These are phyloP conservation scores for Russula olivacea DNA, from an alignment of 768 basidiomycete species.

Conservation along the genomic window DNA sequence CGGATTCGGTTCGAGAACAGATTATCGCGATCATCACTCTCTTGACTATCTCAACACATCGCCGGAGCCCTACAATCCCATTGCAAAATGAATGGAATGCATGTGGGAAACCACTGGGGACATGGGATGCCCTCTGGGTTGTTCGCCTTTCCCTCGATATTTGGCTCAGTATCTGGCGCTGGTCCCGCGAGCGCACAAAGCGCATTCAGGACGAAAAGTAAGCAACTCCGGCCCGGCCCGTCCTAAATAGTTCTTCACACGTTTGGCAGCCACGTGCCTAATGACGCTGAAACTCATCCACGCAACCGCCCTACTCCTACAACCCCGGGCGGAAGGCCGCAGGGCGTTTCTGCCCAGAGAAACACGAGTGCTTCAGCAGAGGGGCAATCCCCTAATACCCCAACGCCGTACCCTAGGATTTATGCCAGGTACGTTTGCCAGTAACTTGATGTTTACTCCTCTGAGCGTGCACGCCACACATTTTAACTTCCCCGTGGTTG, in stretches of 20 bases:
- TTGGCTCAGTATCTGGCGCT: constrained; percentile 53
- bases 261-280: not conserved
- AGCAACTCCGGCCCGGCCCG: not conserved
- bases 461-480: not conserved
- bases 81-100: constrained; percentile 51
- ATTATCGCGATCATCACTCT: constrained; percentile 47
- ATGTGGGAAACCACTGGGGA: constrained; percentile 58
- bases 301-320: not conserved
- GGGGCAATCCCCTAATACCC: not conserved
- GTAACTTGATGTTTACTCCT: not conserved
- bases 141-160: constrained; percentile 46
- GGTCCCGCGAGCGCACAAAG: constrained; percentile 30
- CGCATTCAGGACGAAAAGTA: constrained; percentile 25
- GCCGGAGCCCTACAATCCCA: constrained; percentile 41
- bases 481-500: not conserved
- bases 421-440: constrained; percentile 17
- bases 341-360: not conserved
- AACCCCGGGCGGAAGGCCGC: constrained; percentile 10
- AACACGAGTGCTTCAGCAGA: not conserved
- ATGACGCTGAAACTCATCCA: constrained; percentile 5
- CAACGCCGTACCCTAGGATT: constrained; percentile 22
- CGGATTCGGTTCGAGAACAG: constrained; percentile 34
- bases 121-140: constrained; percentile 64
- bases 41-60: constrained; percentile 42
- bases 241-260: not conserved